Conservation (phyloP, 495 filamentous ascomycete species). For the Neurospora terricola region DNA sequence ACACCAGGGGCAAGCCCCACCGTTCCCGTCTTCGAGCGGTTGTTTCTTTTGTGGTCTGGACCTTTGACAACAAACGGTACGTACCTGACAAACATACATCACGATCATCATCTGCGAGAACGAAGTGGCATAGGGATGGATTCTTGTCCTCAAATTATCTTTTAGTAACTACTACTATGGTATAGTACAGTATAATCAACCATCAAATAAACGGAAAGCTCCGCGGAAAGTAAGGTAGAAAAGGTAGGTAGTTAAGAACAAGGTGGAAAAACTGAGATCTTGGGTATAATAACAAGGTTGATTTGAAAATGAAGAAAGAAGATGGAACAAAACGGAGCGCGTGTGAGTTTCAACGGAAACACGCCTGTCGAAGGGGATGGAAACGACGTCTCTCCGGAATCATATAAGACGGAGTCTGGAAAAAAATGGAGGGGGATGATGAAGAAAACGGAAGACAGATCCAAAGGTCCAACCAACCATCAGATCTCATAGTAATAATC, state of each 20-base stretch:
- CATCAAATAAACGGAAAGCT: background rate
- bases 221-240: background rate
- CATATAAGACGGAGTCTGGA: background rate
- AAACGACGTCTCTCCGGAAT: background rate
- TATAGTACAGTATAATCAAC: background rate
- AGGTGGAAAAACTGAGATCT: background rate
- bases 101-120: background rate
- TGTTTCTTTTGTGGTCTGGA: background rate
- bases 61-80: background rate
- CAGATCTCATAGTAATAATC: constrained; percentile 58
- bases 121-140: background rate
- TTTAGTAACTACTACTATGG: background rate
- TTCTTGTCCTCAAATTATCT: background rate
- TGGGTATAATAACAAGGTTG: constrained; percentile 3
- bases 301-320: background rate
- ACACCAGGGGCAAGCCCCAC: background rate
- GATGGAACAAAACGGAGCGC: constrained; percentile 1
- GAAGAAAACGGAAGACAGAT: constrained; percentile 1
- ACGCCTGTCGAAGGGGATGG: background rate
- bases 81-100: background rate
- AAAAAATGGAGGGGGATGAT: background rate
- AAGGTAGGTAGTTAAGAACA: background rate
- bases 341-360: background rate
- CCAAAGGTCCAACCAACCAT: background rate
- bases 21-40: background rate